phyloP scores from a whole-genome alignment of 192 early-diverging fungal genomes.

The Gigaspora rosea region DNA sequence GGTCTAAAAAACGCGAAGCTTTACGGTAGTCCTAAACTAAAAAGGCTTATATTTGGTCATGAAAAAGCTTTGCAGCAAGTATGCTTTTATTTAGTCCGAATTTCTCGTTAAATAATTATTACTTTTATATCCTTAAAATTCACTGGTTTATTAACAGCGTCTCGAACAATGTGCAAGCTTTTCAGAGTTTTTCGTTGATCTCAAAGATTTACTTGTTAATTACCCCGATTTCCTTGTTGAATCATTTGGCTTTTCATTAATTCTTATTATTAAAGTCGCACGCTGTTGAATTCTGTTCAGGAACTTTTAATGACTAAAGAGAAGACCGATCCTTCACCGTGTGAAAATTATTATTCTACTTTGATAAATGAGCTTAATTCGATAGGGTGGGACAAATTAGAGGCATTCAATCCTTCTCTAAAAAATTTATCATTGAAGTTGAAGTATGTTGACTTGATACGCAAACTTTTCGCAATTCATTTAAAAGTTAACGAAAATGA shows the following conservation, averaged over 20 bases:
- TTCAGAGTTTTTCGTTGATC: slow-evolving; percentile 25
- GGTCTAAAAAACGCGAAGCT: slow-evolving; percentile 27
- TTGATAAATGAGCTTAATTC: slow-evolving; percentile 15
- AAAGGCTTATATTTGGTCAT: slow-evolving; percentile 21
- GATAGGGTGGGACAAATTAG: slow-evolving; percentile 32
- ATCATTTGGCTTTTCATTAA: not conserved
- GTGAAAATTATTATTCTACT: slow-evolving; percentile 15
- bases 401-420: slow-evolving; percentile 25
- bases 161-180: slow-evolving; percentile 27
- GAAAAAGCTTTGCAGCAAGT: slow-evolving; percentile 17
- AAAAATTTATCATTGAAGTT: slow-evolving; percentile 13
- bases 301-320: slow-evolving; percentile 24
- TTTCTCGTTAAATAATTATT: not conserved
- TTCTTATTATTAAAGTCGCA: not conserved
- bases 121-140: not conserved
- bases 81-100: slow-evolving; percentile 10
- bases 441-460: not conserved
- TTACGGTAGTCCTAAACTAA: slow-evolving; percentile 29
- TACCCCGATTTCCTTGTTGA: not conserved
- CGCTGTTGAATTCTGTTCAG: not conserved
- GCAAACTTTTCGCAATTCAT: not conserved
- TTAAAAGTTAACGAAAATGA: not conserved
- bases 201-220: slow-evolving; percentile 32
- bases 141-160: not conserved
- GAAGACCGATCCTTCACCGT: not conserved